Base-by-base conservation (phyloP, 306 rosid species). In the Rosa chinensis region DNA sequence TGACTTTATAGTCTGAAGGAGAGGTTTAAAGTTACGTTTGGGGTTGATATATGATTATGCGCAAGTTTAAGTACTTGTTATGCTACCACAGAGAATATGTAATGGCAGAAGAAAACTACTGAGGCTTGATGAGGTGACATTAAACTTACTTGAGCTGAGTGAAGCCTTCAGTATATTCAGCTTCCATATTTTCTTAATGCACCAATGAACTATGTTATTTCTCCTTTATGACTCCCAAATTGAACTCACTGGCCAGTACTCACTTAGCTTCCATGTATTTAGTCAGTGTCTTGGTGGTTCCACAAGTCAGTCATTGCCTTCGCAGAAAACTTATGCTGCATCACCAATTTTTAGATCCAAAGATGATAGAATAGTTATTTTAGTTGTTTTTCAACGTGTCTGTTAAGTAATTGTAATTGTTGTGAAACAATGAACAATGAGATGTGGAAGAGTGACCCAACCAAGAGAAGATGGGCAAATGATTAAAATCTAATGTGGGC, bases 351-450 rank as follows among this genome's bases (percentile, higher is more conserved):
- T 77, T 43, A 7, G 66, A 7, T 77, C 20, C 25, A 21, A 42
- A 8, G 68, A 63, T 61, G 32, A 49, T 75, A 14, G 14, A 68
- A 10, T 69, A n/a, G 8, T 20, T 61, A 45, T 11, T 49, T 5
- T 49, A 62, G 12, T 74, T 61, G 28, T 76, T 40, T 74, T 72
- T 20, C 23, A 9, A 52, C 5, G 44, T 53, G 64, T 35, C 70
- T 79, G 4, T 55, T 75, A 42, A 47, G 39, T 68, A 79, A 56
- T 66, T 16, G 70, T 35, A 39, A 66, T 8, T 79, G 35, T 72
- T 55, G 39, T 25, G 8, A 58, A 49, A 73, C 53, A 45, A 25
- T 35, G 25, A 20, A 62, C 32, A 69, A 9, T 52, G 18, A 35
- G 20, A 43, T 43, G 53, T 39, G 9, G 3, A 73, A 37, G 80